A percentile compares a stretch with the other conserved stretches of the same genome.
These are phyloP conservation scores for Micromonas pusilla DNA, from an alignment of 139 green algal species.

Conservation along the genomic window DNA sequence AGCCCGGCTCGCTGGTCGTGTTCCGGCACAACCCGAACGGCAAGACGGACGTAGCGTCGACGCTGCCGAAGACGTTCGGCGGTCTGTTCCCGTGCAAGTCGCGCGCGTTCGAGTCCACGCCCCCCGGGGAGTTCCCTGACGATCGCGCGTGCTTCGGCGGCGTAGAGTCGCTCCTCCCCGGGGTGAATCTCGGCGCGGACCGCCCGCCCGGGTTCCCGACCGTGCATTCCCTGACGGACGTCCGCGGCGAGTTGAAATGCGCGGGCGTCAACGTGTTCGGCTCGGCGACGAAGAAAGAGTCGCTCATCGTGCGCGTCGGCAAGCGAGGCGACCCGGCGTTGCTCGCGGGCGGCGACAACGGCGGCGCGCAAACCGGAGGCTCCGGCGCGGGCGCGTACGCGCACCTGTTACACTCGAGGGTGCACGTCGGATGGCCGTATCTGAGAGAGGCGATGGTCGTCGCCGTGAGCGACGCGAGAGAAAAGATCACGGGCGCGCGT, in stretches of 20 bases:
- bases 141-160: constrained; percentile 16
- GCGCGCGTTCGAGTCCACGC: constrained; percentile 14
- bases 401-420: constrained; percentile 54
- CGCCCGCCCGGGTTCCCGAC: constrained; percentile 63
- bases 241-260: constrained; percentile 42
- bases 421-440: constrained; percentile 83
- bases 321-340: background rate
- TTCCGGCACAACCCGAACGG: constrained; percentile 44
- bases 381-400: constrained; percentile 30
- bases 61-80: constrained; percentile 52
- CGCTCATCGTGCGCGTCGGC: constrained; percentile 55
- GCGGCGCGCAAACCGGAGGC: background rate
- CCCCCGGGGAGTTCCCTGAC: constrained; percentile 58
- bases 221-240: constrained; percentile 50
- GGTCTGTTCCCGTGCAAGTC: constrained; percentile 25
- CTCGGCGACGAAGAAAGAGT: constrained; percentile 67
- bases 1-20: constrained; percentile 60
- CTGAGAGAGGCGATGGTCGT: constrained; percentile 48
- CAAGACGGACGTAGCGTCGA: constrained; percentile 44
- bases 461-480: constrained; percentile 28
- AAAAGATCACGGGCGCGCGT: background rate
- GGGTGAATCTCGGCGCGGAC: constrained; percentile 49
- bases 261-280: constrained; percentile 75
- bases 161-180: constrained; percentile 40
- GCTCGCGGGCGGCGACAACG: constrained; percentile 28